Conservation (phyloP, 345 rosid genomes). For the Mallotus nudiflorus region DNA sequence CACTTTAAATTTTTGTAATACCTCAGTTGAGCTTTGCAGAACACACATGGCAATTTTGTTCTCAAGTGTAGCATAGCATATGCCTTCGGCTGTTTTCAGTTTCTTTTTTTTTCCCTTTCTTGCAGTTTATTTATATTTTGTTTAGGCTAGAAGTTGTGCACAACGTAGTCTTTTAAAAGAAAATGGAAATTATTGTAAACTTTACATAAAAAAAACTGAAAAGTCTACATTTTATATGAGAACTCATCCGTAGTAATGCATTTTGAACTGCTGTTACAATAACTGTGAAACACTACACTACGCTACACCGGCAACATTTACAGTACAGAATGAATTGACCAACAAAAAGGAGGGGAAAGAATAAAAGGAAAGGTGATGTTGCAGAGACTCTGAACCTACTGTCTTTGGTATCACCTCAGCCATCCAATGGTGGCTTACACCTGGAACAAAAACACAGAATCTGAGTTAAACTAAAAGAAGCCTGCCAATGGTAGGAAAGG, state of each 20-base stretch:
- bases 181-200: neutral
- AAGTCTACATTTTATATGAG: neutral
- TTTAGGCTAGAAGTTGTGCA: neutral
- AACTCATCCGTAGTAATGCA: constrained; percentile 16
- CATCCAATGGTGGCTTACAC: constrained; percentile 30
- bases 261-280: constrained; percentile 10
- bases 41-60: constrained; percentile 2
- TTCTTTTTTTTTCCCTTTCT: neutral
- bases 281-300: too few relatives aligned
- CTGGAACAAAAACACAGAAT: constrained; percentile 28
- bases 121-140: neutral
- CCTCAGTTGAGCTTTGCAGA: constrained; percentile 7
- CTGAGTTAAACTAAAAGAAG: constrained; percentile 16
- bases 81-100: neutral
- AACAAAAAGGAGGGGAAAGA: neutral
- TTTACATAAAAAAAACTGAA: constrained; percentile 11
- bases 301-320: constrained; percentile 8
- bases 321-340: neutral
- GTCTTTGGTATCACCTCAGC: constrained; percentile 21
- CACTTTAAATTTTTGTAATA: constrained; percentile 7
- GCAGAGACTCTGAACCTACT: constrained; percentile 24
- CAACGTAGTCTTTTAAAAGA: neutral
- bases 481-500: constrained; percentile 10
- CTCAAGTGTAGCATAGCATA: neutral
- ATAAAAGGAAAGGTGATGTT: constrained; percentile 5